Conservation (phyloP, 495 filamentous ascomycete species). For the Aspergillus avenaceus region DNA sequence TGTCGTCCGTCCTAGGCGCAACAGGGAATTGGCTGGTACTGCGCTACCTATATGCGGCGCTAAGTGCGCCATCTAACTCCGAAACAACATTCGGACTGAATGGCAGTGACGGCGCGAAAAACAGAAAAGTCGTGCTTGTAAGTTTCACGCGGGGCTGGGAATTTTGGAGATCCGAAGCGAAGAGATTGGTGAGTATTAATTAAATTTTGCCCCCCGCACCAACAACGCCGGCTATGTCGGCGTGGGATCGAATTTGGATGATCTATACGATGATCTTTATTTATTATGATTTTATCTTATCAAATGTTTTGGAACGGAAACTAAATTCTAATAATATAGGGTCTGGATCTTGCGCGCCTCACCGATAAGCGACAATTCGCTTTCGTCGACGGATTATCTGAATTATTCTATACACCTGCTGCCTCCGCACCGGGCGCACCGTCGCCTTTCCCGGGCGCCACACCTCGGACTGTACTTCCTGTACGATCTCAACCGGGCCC, state of each 20-base stretch:
- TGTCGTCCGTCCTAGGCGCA: conserved; percentile 70
- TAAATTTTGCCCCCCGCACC: neutral
- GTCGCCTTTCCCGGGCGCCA: conserved; percentile 4
- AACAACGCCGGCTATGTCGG: neutral
- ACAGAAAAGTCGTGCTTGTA: conserved; percentile 64
- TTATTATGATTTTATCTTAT: neutral
- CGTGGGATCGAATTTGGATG: neutral
- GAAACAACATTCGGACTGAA: conserved; percentile 19
- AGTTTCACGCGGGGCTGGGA: conserved; percentile 71
- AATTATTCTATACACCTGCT: conserved; percentile 42
- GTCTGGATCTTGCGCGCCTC: conserved; percentile 64
- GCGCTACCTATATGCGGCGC: conserved; percentile 56
- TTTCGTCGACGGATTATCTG: conserved; percentile 70
- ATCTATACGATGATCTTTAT: no score
- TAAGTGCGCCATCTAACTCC: conserved; percentile 27
- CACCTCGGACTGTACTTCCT: conserved; percentile 30
- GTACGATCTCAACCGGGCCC: conserved; percentile 26
- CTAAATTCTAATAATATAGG: conserved; percentile 28
- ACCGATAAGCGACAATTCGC: conserved; percentile 53
- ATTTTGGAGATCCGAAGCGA: conserved; percentile 69
- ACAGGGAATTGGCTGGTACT: conserved; percentile 72
- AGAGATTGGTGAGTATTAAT: conserved; percentile 49
- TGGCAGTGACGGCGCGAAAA: conserved; percentile 20
- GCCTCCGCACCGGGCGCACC: conserved; percentile 7
- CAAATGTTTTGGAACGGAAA: neutral